These are phyloP conservation scores for Lentinula novae-zelandiae DNA, from an alignment of 1,284 basidiomycete genomes.

Conservation along the genomic window DNA sequence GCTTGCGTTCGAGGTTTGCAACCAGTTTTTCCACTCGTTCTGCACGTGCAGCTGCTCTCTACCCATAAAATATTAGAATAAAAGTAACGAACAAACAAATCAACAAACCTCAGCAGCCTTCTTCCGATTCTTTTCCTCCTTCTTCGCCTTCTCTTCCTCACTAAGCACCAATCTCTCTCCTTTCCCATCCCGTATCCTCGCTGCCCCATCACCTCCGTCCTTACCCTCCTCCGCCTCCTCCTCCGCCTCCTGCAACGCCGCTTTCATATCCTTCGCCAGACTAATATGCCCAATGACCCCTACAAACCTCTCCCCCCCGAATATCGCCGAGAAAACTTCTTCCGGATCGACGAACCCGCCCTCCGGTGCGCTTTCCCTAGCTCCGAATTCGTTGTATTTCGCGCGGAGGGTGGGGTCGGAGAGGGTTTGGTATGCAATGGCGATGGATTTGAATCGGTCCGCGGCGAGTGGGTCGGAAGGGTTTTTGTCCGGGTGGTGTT, in stretches of 20 bases:
- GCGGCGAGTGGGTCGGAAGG: constrained; percentile 89
- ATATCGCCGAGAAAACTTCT: constrained; percentile 92
- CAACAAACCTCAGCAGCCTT: constrained; percentile 61
- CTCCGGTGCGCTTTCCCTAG: constrained; percentile 76
- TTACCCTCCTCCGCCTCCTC: constrained; percentile 55
- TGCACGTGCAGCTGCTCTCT: constrained; percentile 53
- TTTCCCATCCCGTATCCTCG: constrained; percentile 53
- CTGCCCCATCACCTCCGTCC: constrained; percentile 26
- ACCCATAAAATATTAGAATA: background rate
- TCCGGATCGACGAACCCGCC: constrained; percentile 69
- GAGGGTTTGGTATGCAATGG: constrained; percentile 86
- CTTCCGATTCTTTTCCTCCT: constrained; percentile 74
- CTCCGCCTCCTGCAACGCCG: constrained; percentile 91
- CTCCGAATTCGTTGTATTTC: constrained; percentile 93
- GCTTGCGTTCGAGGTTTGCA: constrained; percentile 18
- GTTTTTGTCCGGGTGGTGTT: constrained; percentile 91
- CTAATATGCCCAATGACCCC: constrained; percentile 84
- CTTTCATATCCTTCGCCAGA: constrained; percentile 95
- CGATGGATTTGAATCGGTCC: constrained; percentile 86
- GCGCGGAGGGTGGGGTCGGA: constrained; percentile 82
- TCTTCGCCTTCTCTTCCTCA: constrained; percentile 80
- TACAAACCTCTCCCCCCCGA: constrained; percentile 82
- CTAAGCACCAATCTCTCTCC: constrained; percentile 62
- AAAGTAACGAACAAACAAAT: background rate
- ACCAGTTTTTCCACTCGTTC: constrained; percentile 83